phyloP scores from a whole-genome alignment of 2,329 filamentous ascomycete genomes.

The Hypoxylon sp. region DNA sequence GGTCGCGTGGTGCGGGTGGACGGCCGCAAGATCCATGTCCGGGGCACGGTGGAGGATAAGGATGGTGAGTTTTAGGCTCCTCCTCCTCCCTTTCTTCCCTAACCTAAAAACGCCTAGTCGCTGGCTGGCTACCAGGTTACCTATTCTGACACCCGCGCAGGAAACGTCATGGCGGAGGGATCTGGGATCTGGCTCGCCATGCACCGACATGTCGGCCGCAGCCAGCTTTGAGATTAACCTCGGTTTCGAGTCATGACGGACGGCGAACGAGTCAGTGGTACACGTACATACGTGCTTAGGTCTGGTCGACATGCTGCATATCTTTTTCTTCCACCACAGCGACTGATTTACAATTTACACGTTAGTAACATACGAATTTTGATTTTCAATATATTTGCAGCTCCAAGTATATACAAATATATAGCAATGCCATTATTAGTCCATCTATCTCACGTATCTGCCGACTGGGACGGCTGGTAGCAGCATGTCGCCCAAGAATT shows the following conservation, averaged over 20 bases:
- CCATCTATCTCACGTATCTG: neutral
- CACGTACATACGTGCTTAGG: neutral
- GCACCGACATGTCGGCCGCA: slow-evolving; percentile 37
- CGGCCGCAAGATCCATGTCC: slow-evolving; percentile 48
- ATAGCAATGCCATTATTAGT: slow-evolving; percentile 22
- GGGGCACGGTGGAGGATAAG: slow-evolving; percentile 51
- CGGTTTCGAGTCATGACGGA: neutral
- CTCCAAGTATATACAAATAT: slow-evolving; percentile 32
- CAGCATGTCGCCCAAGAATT: slow-evolving; percentile 2
- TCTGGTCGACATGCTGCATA: neutral
- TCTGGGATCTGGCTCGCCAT: slow-evolving; percentile 45
- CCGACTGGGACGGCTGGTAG: neutral
- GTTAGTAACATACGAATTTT: neutral
- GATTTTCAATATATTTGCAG: slow-evolving; percentile 23
- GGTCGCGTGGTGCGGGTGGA: slow-evolving; percentile 50
- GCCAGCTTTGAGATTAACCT: slow-evolving; percentile 35
- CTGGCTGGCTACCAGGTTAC: neutral
- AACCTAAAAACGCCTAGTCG: slow-evolving; percentile 2
- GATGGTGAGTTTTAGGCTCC: slow-evolving; percentile 42
- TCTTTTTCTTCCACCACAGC: neutral
- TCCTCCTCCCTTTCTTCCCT: neutral
- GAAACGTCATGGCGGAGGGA: slow-evolving; percentile 47
- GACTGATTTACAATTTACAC: neutral
- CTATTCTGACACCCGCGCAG: slow-evolving; percentile 28
- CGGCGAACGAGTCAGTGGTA: too few relatives aligned